Percentiles rank a stretch among this genome's conserved stretches.
Conservation (phyloP, 495 filamentous ascomycete species). For the Podospora sp. region DNA sequence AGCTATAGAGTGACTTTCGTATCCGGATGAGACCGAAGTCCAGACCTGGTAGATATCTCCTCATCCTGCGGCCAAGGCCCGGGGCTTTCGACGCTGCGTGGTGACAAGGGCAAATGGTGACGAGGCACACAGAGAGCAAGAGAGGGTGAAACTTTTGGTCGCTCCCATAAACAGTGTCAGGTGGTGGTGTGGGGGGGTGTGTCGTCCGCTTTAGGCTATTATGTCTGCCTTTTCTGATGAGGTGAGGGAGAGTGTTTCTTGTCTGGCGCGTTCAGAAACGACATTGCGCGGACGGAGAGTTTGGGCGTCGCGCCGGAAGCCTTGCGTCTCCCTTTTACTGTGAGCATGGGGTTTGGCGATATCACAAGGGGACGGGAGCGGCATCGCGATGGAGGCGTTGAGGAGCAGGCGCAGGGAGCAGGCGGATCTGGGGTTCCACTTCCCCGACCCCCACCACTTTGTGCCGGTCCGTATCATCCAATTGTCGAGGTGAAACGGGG, state of each 20-base stretch:
- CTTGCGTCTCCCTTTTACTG: neutral
- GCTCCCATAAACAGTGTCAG: constrained; percentile 9
- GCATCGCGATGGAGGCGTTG: neutral
- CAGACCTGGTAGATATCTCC: neutral
- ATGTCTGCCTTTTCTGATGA: neutral
- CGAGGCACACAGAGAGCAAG: neutral
- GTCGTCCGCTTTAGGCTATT: constrained; percentile 13
- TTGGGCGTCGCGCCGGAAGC: neutral
- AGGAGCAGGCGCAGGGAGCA: neutral
- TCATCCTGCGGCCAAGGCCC: too few species aligned
- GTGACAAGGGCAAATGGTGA: neutral
- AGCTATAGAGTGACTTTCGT: neutral
- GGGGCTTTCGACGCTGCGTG: neutral
- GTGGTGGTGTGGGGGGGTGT: constrained; percentile 14
- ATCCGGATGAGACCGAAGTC: neutral
- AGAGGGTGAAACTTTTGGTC: constrained; percentile 12
- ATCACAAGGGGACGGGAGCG: neutral
- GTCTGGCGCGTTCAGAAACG: neutral
- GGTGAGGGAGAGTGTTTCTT: neutral
- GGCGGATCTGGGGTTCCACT: neutral
- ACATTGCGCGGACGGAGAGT: neutral
- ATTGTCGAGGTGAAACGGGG: neutral
- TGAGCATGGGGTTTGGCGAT: neutral
- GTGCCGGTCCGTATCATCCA: neutral
- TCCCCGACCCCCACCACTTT: neutral